These are phyloP conservation scores for Sporothrix humicola DNA, from an alignment of 2,329 filamentous ascomycete species.

Conservation along the genomic window DNA sequence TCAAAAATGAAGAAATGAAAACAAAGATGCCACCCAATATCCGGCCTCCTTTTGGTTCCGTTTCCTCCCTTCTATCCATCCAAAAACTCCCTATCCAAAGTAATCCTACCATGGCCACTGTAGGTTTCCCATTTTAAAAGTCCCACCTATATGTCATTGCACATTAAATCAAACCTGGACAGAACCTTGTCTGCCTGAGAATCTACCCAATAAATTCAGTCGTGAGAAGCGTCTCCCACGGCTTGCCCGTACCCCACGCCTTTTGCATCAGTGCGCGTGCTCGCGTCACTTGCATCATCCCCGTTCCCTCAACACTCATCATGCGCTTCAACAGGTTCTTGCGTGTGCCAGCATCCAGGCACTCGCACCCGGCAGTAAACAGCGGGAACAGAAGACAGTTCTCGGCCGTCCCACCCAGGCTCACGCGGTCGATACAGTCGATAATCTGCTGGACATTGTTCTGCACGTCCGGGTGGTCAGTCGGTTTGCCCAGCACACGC, in stretches of 20 bases:
- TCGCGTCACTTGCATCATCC: constrained; percentile 74
- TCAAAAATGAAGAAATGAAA: not conserved
- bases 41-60: constrained; percentile 16
- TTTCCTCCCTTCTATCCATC: not conserved
- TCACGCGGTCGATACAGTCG: constrained; percentile 64
- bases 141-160: not conserved
- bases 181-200: not conserved
- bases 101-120: not conserved
- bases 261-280: constrained; percentile 70
- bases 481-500: constrained; percentile 68
- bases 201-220: constrained; percentile 71
- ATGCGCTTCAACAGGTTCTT: constrained; percentile 69
- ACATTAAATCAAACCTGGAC: not conserved
- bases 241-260: constrained; percentile 70
- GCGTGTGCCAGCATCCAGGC: constrained; percentile 60
- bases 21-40: constrained; percentile 8
- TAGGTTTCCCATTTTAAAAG: not conserved
- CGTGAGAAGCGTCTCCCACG: constrained; percentile 71
- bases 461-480: constrained; percentile 65
- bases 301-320: constrained; percentile 70
- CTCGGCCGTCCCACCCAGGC: constrained; percentile 72
- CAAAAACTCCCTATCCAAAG: not conserved
- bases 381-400: constrained; percentile 79
- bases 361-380: constrained; percentile 82
- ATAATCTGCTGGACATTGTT: constrained; percentile 68